Base-by-base conservation (phyloP, 2,329 filamentous ascomycete genomes). In the Sporothrix mexicana region DNA sequence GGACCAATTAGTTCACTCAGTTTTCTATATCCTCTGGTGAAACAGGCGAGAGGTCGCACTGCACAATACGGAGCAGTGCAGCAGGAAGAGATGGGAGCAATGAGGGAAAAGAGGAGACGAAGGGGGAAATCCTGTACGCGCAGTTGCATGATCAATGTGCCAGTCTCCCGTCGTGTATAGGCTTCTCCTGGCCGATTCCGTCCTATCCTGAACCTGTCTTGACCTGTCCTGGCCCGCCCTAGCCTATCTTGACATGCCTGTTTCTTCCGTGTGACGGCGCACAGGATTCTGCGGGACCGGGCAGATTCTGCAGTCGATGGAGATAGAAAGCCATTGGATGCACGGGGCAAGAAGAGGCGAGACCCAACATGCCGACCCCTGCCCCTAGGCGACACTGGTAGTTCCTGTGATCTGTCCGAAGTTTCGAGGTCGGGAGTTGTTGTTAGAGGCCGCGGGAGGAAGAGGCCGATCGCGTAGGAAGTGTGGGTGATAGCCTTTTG, bases 271-370 rank as follows among this genome's bases (percentile, higher is more conserved):
- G 68, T 43, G 12, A 49, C 68, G 12, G n/a, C 8, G 68, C 12
- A 61, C 68, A 53, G 55, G 43, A 30, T 36, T 53, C 41, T 70
- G 69, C 72, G 68, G 64, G 43, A 9, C 43, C 72, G 72, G 72
- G 45, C 69, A 62, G 68, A 73, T 73, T 57, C 72, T 73, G 72
- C 72, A 70, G 59, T n/a, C 9, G 23, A 43, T 23, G 51, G 47
- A 45, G 41, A 59, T 30, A 45, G 10, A 15, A 49, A 62, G 43
- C 57, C 45, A 71, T 71, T 66, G 69, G 69, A 62, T 71, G n/a
- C 30, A 30, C 59, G 20, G 59, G 69, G 59, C 17, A 70, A 53
- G 72, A 73, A 70, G 47, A 73, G 72, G 72, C 72, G 72, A 73
- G 67, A 70, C n/a, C 55, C n/a, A 69, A n/a, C 15, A 47, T 51